phyloP scores from a whole-genome alignment of 345 rosid genomes.

The Firmiana major region DNA sequence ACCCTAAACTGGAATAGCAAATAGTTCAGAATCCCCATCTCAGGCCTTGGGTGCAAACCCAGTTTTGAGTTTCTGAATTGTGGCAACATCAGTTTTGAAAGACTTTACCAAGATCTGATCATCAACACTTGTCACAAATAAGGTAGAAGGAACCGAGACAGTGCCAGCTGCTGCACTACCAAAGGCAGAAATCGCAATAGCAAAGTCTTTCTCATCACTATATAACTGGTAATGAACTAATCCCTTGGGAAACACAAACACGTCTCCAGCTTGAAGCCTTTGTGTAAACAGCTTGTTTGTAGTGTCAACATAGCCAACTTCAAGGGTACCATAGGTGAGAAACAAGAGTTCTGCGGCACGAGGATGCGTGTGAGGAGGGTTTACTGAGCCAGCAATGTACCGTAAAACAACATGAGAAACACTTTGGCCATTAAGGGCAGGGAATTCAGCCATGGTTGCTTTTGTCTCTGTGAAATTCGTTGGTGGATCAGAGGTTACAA shows the following conservation, averaged over 20 bases:
- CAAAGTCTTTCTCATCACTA: background rate
- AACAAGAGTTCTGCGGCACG: constrained; percentile 10
- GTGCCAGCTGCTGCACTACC: constrained; percentile 12
- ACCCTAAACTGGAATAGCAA: background rate
- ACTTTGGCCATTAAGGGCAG: constrained; percentile 15
- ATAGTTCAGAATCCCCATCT: background rate
- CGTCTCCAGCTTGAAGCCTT: constrained; percentile 1
- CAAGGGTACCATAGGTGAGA: background rate
- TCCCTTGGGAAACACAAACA: constrained; percentile 5
- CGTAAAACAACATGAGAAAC: constrained; percentile 4
- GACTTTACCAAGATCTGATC: background rate
- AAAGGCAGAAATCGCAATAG: background rate
- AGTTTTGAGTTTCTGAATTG: constrained; percentile 8
- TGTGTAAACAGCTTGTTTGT: background rate
- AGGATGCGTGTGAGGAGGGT: constrained; percentile 16
- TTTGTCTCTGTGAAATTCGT: background rate
- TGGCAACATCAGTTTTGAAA: too few relatives aligned
- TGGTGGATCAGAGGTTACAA: background rate
- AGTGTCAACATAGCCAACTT: constrained; percentile 9
- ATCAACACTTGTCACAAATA: background rate
- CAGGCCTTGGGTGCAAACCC: background rate
- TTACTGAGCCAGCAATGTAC: background rate
- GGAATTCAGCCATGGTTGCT: constrained; percentile 15
- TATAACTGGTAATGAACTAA: constrained; percentile 3
- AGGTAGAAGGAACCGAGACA: background rate